Evolutionary conservation across 1,139 yeast species (phyloP), one percentile per base, ranked within the genome.

Genomic region (Magnusiomyces sp.): DNA sequence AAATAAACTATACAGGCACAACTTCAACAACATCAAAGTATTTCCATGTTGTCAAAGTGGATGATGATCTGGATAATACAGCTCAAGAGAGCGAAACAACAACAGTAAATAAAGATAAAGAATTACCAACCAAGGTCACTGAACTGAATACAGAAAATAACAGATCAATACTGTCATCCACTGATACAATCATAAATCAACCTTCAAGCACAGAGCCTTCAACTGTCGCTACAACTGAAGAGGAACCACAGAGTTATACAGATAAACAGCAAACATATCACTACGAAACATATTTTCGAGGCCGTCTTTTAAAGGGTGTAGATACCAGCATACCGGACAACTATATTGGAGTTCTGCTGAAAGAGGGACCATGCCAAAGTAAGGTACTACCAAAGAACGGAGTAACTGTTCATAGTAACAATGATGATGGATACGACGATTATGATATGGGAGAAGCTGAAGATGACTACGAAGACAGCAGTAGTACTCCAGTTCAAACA

Each of bases 281-380:
- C 23, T 20, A 17, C 31, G 31, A 40, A 9, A 40, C 42, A 40
- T 40, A 40, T 40, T 40, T 40, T n/a, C 10, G 42, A 11, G 42
- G 42, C 20, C 20, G 42, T 19, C n/a, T 17, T 23, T 29, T 40
- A 23, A 19, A 19, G 17, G 42, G 42, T 11, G 10, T 20, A 13
- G 14, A 40, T 9, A 29, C 23, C 5, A 13, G 11, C 7, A 19
- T 40, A 17, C 42, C 42, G 2, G 42, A 20, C 10, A 29, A 40
- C 23, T 17, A 19, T 19, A 29, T 19, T 9, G 42, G 42, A 5
- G 37, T 34, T 5, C 5, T 34, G 9, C 37, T 34, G 9, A 34
- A 34, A 10, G 37, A 34, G 9, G 37, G 37, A n/a, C 37, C 37
- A n/a, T 34, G 37, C 11, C 37, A 34, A 34, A 34, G 37, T 10